Base-by-base conservation (phyloP, 2,329 filamentous ascomycete genomes). In the Penicillium janthinellum region DNA sequence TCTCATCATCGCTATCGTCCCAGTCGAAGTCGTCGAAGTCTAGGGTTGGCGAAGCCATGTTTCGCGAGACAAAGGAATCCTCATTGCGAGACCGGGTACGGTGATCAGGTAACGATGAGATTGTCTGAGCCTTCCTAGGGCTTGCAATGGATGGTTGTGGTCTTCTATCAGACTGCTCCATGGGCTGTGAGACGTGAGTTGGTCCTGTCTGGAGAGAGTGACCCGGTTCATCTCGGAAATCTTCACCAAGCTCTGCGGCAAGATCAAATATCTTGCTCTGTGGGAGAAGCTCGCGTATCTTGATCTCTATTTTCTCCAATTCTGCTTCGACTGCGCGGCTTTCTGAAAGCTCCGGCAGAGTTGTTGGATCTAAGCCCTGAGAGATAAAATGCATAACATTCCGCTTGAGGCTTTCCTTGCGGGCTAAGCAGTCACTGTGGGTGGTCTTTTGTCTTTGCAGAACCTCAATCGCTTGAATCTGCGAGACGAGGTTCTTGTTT, bases 1-100 rank as follows among this genome's bases (percentile, higher is more conserved):
- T 77, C 34, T 80, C 78, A 54, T 78, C 76, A 59, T 81, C 79
- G 52, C 78, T 77, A 37, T 73, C 73, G 60, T 77, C 75, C 58
- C 76, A 70, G 38, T 78, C 77, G 63, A 79, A 80, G 17, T 81
- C 78, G 55, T 78, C 73, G 22, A 70, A 54, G 22, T 70, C 67
- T 20, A 65, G 62, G 0, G 57, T 20, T 2, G 77, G 75, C 22
- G 75, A 77, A 25, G 73, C 78, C 78, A 81, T 80, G 37, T 73
- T 79, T 50, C 75, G 71, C 17, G 77, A 74, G 57, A 77, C 74
- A 47, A 62, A 39, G 37, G 68, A 64, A 49, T 71, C 70, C 12
- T 69, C 65, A 55, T 63, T 61, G 11, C 65, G 56, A 53, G 66
- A 63, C 35, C 61, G 52, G 8, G 69, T 67, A 22, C 14, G 22